phyloP scores from a whole-genome alignment of 495 filamentous ascomycete genomes.

The Thermothielavioides terrestris region DNA sequence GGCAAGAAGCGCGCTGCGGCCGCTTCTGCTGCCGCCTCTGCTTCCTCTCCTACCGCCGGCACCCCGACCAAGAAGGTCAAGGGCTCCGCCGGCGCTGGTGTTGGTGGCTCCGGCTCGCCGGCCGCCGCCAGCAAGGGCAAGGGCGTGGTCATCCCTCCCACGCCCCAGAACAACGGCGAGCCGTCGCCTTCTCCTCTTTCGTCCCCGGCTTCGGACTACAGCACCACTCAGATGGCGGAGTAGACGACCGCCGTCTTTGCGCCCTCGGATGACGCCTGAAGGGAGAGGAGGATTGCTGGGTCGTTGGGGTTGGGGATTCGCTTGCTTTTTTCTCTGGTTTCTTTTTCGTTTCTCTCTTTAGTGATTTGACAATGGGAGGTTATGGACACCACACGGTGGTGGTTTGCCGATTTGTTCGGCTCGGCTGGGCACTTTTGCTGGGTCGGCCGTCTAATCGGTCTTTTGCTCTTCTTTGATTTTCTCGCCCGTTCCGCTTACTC shows the following conservation, averaged over 20 bases:
- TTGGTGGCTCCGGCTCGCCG: too few relatives aligned
- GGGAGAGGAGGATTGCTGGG: too few relatives aligned
- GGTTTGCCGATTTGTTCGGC: too few relatives aligned
- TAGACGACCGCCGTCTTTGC: background rate
- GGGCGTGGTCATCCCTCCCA: too few relatives aligned
- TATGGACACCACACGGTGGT: too few relatives aligned
- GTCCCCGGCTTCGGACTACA: background rate
- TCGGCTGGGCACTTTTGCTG: background rate
- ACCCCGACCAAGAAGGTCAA: background rate
- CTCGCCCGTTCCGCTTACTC: background rate
- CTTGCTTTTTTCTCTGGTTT: background rate
- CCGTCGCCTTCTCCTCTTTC: background rate
- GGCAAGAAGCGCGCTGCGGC: constrained; percentile 1
- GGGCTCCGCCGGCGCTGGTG: background rate
- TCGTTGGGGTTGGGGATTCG: background rate
- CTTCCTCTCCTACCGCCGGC: background rate
- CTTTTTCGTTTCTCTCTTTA: background rate
- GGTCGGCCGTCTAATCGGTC: background rate
- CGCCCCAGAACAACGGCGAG: too few relatives aligned
- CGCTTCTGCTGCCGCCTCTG: background rate
- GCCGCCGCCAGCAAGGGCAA: too few relatives aligned
- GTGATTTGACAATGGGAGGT: background rate
- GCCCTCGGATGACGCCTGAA: background rate
- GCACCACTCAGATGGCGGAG: background rate
- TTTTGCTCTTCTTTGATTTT: background rate